These are phyloP conservation scores for Fagus crenata DNA, from an alignment of 306 rosid genomes.

Conservation along the genomic window DNA sequence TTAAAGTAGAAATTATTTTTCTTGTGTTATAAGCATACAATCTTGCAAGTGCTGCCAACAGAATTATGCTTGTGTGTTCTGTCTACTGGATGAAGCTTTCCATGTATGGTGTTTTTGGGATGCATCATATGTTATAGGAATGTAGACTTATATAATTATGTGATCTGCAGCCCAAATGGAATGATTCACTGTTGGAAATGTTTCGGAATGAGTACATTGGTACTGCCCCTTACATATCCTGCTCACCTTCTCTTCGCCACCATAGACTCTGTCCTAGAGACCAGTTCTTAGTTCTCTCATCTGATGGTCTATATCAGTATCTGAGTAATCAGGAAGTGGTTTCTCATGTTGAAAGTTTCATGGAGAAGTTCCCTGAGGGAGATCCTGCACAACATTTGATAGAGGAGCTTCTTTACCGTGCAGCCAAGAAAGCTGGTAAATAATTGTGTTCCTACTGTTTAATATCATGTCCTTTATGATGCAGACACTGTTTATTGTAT, in stretches of 20 bases:
- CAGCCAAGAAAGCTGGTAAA: slow-evolving; percentile 96
- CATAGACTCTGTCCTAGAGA: slow-evolving; percentile 79
- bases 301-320: slow-evolving; percentile 96
- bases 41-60: background rate
- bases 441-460: slow-evolving; percentile 21
- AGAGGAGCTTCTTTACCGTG: slow-evolving; percentile 98
- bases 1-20: background rate
- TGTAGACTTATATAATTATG: slow-evolving; percentile 30
- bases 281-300: slow-evolving; percentile 93
- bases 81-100: slow-evolving; percentile 19
- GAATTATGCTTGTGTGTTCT: slow-evolving; percentile 20
- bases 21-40: background rate
- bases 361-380: slow-evolving; percentile 98
- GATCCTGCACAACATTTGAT: slow-evolving; percentile 99
- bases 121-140: slow-evolving; percentile 11
- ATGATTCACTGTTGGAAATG: slow-evolving; percentile 86
- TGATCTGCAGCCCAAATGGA: slow-evolving; percentile 82
- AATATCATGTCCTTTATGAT: slow-evolving; percentile 17
- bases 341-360: slow-evolving; percentile 84
- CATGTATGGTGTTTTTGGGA: slow-evolving; percentile 9
- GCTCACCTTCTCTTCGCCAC: slow-evolving; percentile 89
- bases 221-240: slow-evolving; percentile 87
- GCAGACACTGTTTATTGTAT: slow-evolving; percentile 11
- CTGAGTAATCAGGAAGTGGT: slow-evolving; percentile 95
- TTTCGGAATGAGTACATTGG: slow-evolving; percentile 95